Evolutionary conservation across 306 rosid species (phyloP), one percentile per base, ranked within the genome.

Genomic region (Trifolium repens): DNA sequence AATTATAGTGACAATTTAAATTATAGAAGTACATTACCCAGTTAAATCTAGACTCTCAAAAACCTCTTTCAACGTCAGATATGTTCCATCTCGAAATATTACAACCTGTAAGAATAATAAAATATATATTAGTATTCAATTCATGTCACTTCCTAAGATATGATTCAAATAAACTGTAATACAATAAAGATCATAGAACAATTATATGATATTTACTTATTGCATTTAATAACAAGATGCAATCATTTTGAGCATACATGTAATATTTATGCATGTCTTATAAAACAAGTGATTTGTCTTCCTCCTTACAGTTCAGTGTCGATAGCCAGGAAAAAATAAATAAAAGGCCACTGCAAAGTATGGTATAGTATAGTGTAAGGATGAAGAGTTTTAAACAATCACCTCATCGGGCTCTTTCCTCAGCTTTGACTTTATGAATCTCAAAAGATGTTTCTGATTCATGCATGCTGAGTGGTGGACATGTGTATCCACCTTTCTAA

Each of bases 391-490:
- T 63, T 54, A 53, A 77, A 80, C 60, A 40, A 47, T 81, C 88
- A 96, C 99, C 99, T 96, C 99, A 79, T 89, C 99, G 22, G 99
- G 99, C 86, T 96, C 99, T 86, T 96, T 96, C 83, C 98, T 92
- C 85, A 96, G 87, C 88, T 96, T 96, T 79, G 99, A 96, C 87
- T 96, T 96, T 75, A 96, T 96, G 87, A 96, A 96, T 83, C 98
- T 88, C 72, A 96, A 83, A 55, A 96, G 96, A 89, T 92, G 98
- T 67, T 96, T 96, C 88, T 96, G 99, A 87, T 96, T 96, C 99
- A 96, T 96, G 90, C 98, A 96, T 34, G 99, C 99, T 9, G 99
- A 90, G 80, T 96, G 99, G 85, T 96, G 99, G 69, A 96, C 97
- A 85, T 96, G 99, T 5, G 99, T 96, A 76, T 96, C 99, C 53